Evolutionary conservation across 2,329 filamentous ascomycete genomes (phyloP).

Genomic region (Pseudodiploospora longispora): DNA sequence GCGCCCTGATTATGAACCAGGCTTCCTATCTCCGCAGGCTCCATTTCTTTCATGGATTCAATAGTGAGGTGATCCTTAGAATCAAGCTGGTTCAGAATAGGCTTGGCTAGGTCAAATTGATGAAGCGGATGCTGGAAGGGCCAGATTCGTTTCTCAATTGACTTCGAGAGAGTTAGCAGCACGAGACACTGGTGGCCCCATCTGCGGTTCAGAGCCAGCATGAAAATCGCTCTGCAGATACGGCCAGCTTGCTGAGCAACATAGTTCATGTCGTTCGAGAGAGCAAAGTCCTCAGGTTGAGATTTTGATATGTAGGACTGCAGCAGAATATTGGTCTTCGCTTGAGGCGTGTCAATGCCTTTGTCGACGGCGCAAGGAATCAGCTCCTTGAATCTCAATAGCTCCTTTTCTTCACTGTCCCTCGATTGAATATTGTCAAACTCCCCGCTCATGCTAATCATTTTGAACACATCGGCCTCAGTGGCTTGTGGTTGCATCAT

Average conservation of each 20-base stretch:
- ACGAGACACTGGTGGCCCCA: conserved; percentile 97
- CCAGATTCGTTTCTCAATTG: conserved; percentile 95
- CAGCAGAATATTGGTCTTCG: conserved; percentile 91
- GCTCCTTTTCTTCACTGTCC: conserved; percentile 82
- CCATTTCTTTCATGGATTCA: conserved; percentile 86
- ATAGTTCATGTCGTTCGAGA: conserved; percentile 87
- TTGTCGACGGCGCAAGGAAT: conserved; percentile 73
- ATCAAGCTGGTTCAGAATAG: conserved; percentile 77
- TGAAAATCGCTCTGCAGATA: conserved; percentile 91
- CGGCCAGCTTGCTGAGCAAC: conserved; percentile 92
- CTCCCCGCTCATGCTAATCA: conserved; percentile 96
- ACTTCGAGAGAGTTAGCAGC: conserved; percentile 85
- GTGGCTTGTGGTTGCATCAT: conserved; percentile 83
- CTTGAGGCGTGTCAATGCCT: conserved; percentile 62
- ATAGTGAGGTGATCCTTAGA: conserved; percentile 70
- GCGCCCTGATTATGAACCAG: conserved; percentile 87
- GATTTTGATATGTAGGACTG: conserved; percentile 89
- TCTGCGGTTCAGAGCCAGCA: conserved; percentile 89
- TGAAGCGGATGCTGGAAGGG: conserved; percentile 89
- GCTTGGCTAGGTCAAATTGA: conserved; percentile 84
- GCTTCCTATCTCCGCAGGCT: conserved; percentile 77
- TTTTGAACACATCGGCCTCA: conserved; percentile 86
- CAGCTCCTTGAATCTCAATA: conserved; percentile 61
- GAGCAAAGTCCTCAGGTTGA: conserved; percentile 84
- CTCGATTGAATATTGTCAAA: conserved; percentile 95